These are phyloP conservation scores for Claviceps digitariae DNA, from an alignment of 2,329 filamentous ascomycete species.

Conservation along the genomic window DNA sequence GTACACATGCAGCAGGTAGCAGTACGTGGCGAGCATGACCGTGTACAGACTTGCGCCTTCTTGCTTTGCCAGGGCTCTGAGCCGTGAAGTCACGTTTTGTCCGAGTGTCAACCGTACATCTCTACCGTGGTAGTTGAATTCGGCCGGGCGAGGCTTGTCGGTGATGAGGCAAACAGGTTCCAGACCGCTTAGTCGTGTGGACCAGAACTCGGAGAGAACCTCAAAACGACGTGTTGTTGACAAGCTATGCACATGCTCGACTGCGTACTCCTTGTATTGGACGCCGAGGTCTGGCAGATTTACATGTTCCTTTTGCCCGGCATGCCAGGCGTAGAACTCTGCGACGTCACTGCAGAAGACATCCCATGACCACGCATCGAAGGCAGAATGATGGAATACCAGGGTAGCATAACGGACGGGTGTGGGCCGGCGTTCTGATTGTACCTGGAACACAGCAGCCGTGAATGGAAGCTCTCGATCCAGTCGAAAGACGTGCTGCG, in stretches of 20 bases:
- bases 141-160: neutral
- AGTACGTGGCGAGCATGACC: neutral
- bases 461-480: neutral
- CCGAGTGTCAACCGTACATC: neutral
- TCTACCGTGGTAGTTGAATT: neutral
- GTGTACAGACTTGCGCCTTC: neutral
- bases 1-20: neutral
- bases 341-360: neutral
- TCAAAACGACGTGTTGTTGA: neutral
- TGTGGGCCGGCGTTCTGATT: neutral
- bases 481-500: neutral
- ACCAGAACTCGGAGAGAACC: neutral
- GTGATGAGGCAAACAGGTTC: neutral
- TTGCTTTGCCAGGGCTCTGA: neutral
- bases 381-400: neutral
- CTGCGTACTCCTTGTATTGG: neutral
- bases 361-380: neutral
- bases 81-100: neutral
- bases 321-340: neutral
- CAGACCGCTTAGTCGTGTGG: neutral
- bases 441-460: neutral
- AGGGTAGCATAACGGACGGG: neutral
- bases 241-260: neutral
- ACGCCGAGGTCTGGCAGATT: neutral
- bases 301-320: neutral